phyloP scores from a whole-genome alignment of 2,329 filamentous ascomycete genomes.

The Pestalotiopsis sp. region DNA sequence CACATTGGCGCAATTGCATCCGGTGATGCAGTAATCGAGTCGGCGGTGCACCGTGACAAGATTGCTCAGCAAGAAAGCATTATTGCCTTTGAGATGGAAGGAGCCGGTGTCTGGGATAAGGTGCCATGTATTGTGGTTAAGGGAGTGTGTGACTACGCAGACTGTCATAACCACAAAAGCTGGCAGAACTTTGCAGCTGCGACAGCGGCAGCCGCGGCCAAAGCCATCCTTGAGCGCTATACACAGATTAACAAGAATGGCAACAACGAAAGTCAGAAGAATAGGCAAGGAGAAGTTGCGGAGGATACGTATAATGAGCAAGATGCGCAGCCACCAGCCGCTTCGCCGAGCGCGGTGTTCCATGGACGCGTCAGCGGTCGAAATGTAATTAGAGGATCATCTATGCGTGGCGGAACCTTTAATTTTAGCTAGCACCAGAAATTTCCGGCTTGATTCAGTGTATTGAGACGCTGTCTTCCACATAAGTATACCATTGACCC shows the following conservation, averaged over 20 bases:
- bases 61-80: neutral
- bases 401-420: no score
- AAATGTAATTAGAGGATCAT: no score
- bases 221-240: neutral
- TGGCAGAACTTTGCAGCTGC: constrained; percentile 39
- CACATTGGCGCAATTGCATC: neutral
- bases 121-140: constrained; percentile 28
- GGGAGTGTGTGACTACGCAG: constrained; percentile 39
- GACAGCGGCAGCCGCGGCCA: constrained; percentile 11
- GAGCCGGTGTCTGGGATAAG: neutral
- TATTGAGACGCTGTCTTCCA: no score
- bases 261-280: no score
- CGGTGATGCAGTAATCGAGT: neutral
- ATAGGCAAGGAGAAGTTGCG: no score
- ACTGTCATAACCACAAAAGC: constrained; percentile 37
- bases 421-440: no score
- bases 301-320: no score
- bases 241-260: neutral
- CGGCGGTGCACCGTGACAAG: neutral
- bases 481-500: no score
- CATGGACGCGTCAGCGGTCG: no score
- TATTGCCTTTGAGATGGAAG: neutral
- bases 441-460: no score
- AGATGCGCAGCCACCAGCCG: no score
- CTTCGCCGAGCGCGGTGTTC: no score